Conservation (phyloP, 805 yeast genomes). For the Priceomyces fermenticarens region DNA sequence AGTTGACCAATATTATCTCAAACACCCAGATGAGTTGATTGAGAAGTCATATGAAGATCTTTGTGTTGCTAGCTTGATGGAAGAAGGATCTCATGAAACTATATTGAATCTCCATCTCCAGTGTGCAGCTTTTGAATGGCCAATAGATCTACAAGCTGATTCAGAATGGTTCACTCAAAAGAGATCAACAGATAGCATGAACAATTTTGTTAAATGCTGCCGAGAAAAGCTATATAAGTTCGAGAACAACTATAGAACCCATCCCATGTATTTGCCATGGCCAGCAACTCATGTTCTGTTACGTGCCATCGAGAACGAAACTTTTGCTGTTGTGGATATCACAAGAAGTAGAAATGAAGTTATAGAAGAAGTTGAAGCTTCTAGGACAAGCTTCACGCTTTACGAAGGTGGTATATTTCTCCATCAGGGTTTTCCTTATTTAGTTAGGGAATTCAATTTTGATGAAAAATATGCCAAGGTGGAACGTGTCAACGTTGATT, state of each 20-base stretch:
- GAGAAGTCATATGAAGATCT: slow-evolving; percentile 41
- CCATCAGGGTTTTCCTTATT: slow-evolving; percentile 89
- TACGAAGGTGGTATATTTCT: slow-evolving; percentile 91
- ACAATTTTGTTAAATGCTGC: slow-evolving; percentile 30
- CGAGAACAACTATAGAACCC: slow-evolving; percentile 24
- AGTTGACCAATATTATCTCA: slow-evolving; percentile 79
- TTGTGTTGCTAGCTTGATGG: slow-evolving; percentile 36
- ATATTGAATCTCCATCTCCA: slow-evolving; percentile 83
- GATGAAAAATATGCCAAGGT: slow-evolving; percentile 83
- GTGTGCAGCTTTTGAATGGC: slow-evolving; percentile 89
- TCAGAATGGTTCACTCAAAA: slow-evolving; percentile 51
- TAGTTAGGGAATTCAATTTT: slow-evolving; percentile 79
- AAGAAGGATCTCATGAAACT: slow-evolving; percentile 28
- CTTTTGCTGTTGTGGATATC: slow-evolving; percentile 85
- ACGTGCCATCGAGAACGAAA: slow-evolving; percentile 78
- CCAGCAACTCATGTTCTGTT: slow-evolving; percentile 75
- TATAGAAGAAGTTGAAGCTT: slow-evolving; percentile 85
- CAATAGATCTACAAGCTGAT: slow-evolving; percentile 57
- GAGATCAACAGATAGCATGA: slow-evolving; percentile 9
- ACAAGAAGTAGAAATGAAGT: slow-evolving; percentile 74
- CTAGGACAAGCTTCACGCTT: slow-evolving; percentile 83
- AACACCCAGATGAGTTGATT: slow-evolving; percentile 59
- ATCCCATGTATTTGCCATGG: slow-evolving; percentile 67
- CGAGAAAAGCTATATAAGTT: slow-evolving; percentile 34
- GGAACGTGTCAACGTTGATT: slow-evolving; percentile 84